These are phyloP conservation scores for Amaranthus palmeri DNA, from an alignment of 148 eudicot genomes.

Conservation along the genomic window DNA sequence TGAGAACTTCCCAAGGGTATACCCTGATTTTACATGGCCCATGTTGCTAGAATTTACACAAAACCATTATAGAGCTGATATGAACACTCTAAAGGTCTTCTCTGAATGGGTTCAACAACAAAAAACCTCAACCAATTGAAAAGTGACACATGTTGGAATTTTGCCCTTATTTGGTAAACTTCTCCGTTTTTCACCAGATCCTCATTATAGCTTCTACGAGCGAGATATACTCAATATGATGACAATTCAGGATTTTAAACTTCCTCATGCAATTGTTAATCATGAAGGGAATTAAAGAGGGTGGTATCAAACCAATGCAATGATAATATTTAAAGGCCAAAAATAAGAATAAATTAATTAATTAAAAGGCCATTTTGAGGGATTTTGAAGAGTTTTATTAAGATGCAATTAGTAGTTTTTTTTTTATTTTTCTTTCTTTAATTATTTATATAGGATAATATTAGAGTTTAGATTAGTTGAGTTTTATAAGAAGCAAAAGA, in stretches of 20 bases:
- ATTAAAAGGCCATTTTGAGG: not conserved
- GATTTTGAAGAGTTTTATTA: not conserved
- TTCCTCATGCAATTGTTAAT: no score
- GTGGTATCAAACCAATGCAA: no score
- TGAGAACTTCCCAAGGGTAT: conserved; percentile 35
- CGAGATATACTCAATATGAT: no score
- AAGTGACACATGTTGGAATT: conserved; percentile 3
- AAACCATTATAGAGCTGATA: conserved; percentile 65
- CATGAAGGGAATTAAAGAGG: no score
- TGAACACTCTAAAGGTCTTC: conserved; percentile 63
- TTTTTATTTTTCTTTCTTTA: not conserved
- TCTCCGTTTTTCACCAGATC: not conserved
- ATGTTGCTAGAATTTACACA: conserved; percentile 58
- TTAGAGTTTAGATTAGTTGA: conserved; percentile 16
- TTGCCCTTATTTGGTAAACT: not conserved
- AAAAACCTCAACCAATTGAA: conserved; percentile 6
- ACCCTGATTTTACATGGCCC: conserved; percentile 74
- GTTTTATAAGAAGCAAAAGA: not conserved
- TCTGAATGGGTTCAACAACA: conserved; percentile 42
- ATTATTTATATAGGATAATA: not conserved
- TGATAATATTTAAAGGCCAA: no score
- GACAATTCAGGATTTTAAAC: no score
- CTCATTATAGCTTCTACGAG: no score
- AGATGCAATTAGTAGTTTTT: not conserved
- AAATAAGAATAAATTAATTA: not conserved